Percentiles rank a stretch among this genome's conserved stretches.
These are phyloP conservation scores for Macrolepiota dolichaula DNA, from an alignment of 768 basidiomycete genomes.

Conservation along the genomic window DNA sequence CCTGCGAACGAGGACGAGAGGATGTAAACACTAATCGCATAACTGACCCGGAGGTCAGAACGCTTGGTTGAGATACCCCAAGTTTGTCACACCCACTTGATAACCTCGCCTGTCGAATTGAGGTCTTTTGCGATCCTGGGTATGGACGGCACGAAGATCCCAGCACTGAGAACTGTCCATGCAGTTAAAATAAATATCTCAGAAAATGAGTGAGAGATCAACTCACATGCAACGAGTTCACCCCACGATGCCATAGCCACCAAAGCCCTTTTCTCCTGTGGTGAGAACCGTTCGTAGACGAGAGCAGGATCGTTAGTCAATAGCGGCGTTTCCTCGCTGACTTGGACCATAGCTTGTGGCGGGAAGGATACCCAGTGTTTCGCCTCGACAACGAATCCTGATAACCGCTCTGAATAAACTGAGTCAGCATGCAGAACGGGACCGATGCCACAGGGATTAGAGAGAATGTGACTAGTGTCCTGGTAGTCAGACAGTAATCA, in stretches of 20 bases:
- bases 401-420: too few relatives aligned
- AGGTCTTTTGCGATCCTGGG: conserved; percentile 16
- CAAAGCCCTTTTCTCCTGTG: conserved; percentile 47
- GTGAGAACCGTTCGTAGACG: conserved; percentile 60
- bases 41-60: conserved; percentile 15
- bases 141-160: conserved; percentile 15
- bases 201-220: not conserved
- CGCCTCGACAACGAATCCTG: too few relatives aligned
- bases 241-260: conserved; percentile 55
- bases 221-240: conserved; percentile 60
- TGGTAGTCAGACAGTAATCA: too few relatives aligned
- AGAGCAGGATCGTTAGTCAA: conserved; percentile 26
- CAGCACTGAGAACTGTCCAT: conserved; percentile 11
- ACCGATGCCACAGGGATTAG: too few relatives aligned
- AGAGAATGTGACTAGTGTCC: too few relatives aligned
- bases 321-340: conserved; percentile 24
- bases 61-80: too few relatives aligned
- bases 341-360: not conserved
- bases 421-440: too few relatives aligned
- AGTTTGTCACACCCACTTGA: conserved; percentile 5
- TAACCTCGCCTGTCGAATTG: conserved; percentile 6
- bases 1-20: conserved; percentile 30
- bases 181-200: not conserved
- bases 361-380: not conserved
- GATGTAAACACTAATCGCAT: conserved; percentile 32